Percentiles rank a stretch among this genome's conserved stretches.
phyloP scores from a whole-genome alignment of 1,284 basidiomycete species.

The Sporisorium exsertum region DNA sequence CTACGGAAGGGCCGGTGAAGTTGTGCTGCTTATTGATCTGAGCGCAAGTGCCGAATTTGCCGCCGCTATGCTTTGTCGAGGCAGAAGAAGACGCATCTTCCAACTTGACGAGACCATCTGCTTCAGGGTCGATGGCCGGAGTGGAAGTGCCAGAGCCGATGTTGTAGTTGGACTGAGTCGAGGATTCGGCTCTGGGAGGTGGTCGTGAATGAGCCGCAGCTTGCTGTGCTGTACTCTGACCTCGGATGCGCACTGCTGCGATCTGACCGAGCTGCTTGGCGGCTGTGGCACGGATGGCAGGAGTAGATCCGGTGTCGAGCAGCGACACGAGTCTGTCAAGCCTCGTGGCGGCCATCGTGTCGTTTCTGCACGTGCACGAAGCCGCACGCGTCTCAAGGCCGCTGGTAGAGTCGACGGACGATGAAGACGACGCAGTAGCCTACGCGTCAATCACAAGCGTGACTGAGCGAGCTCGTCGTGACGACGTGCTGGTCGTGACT shows the following conservation, averaged over 20 bases:
- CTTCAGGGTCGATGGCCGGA: conserved; percentile 35
- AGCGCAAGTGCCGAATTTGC: conserved; percentile 46
- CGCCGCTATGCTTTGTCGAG: conserved; percentile 11
- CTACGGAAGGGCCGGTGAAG: conserved; percentile 34
- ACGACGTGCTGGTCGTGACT: neutral
- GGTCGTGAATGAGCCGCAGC: conserved; percentile 28
- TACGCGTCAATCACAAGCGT: neutral
- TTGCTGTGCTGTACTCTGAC: conserved; percentile 45
- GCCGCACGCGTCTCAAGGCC: neutral
- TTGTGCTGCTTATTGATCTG: conserved; percentile 47
- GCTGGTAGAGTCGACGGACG: neutral
- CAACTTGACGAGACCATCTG: conserved; percentile 40
- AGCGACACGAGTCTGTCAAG: conserved; percentile 91
- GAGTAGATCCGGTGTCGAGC: conserved; percentile 88
- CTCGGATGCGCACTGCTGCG: conserved; percentile 74
- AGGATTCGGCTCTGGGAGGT: conserved; percentile 18
- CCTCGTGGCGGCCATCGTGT: conserved; percentile 60
- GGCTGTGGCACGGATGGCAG: conserved; percentile 85
- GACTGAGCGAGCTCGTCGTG: neutral
- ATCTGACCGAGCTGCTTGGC: conserved; percentile 92
- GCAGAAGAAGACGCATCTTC: conserved; percentile 20
- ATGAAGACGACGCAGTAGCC: neutral
- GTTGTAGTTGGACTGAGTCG: conserved; percentile 4
- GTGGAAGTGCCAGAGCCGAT: conserved; percentile 39
- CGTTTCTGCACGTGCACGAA: neutral